Percentiles rank a stretch among this genome's conserved stretches.
Evolutionary conservation across 768 basidiomycete species (phyloP).

Genomic region (Phlegmacium glaucopus): DNA sequence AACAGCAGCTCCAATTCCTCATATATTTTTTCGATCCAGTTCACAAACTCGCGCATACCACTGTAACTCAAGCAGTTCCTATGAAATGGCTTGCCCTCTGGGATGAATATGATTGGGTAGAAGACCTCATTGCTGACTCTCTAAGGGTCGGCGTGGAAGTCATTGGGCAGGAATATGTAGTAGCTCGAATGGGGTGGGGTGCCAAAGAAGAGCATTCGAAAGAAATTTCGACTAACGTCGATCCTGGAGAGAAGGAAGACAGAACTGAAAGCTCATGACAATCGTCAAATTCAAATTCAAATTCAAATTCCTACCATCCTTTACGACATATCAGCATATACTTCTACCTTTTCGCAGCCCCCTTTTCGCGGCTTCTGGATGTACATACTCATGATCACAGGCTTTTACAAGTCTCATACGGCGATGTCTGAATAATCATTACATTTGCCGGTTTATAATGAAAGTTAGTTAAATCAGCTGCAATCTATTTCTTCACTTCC

Average conservation of each 20-base stretch:
- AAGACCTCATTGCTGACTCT: slow-evolving; percentile 88
- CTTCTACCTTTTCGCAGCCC: no score
- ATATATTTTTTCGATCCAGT: slow-evolving; percentile 73
- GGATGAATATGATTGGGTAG: slow-evolving; percentile 95
- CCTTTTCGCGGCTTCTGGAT: background rate
- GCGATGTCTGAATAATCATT: slow-evolving; percentile 5
- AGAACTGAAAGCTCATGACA: slow-evolving; percentile 24
- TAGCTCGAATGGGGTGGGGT: slow-evolving; percentile 81
- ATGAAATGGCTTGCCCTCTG: slow-evolving; percentile 84
- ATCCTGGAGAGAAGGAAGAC: slow-evolving; percentile 23
- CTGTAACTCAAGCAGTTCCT: slow-evolving; percentile 81
- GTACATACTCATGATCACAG: background rate
- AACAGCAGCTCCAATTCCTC: slow-evolving; percentile 65
- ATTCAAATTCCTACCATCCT: no score
- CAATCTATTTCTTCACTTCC: slow-evolving; percentile 73
- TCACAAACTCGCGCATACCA: slow-evolving; percentile 73
- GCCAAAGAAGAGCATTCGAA: slow-evolving; percentile 27
- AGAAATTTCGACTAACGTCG: slow-evolving; percentile 14
- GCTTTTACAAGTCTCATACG: background rate
- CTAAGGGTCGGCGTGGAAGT: slow-evolving; percentile 84
- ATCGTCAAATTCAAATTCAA: no score
- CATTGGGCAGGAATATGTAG: slow-evolving; percentile 89
- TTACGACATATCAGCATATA: no score
- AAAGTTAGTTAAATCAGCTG: slow-evolving; percentile 1
- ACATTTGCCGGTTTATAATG: slow-evolving; percentile 1